Conservation (phyloP, 169 alveolate species). For the Cryptosporidium xiaoi region DNA sequence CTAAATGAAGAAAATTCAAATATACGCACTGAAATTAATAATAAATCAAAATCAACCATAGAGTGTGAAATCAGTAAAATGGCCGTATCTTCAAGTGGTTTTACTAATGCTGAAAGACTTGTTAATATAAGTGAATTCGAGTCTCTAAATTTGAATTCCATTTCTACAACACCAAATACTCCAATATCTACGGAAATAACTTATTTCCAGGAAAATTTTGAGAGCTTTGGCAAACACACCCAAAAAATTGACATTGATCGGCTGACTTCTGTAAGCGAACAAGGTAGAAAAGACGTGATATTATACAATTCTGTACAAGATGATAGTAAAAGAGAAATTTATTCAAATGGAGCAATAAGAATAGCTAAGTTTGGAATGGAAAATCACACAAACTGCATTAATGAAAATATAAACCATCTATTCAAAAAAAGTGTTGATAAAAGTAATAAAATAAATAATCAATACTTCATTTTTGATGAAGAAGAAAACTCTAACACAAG, state of each 20-base stretch:
- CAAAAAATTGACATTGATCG: too few relatives aligned
- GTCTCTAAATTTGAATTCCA: neutral
- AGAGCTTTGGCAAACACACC: too few relatives aligned
- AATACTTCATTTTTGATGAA: constrained; percentile 32
- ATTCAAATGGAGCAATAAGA: neutral
- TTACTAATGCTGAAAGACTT: too few relatives aligned
- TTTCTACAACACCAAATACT: neutral
- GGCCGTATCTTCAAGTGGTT: too few relatives aligned
- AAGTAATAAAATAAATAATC: neutral
- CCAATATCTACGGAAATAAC: neutral
- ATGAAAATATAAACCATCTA: neutral
- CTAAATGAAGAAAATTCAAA: too few relatives aligned
- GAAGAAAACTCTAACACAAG: constrained; percentile 22
- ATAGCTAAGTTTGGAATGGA: neutral
- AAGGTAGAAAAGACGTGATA: neutral
- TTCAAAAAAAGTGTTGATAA: constrained; percentile 7
- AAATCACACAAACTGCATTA: neutral
- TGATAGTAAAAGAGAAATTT: neutral
- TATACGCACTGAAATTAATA: too few relatives aligned
- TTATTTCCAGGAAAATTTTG: neutral
- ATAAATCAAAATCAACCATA: too few relatives aligned
- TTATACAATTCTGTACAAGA: neutral
- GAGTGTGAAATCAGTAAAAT: too few relatives aligned
- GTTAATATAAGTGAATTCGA: too few relatives aligned
- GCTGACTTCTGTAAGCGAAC: too few relatives aligned